phyloP scores from a whole-genome alignment of 768 basidiomycete genomes.

The Collybia mongolica region DNA sequence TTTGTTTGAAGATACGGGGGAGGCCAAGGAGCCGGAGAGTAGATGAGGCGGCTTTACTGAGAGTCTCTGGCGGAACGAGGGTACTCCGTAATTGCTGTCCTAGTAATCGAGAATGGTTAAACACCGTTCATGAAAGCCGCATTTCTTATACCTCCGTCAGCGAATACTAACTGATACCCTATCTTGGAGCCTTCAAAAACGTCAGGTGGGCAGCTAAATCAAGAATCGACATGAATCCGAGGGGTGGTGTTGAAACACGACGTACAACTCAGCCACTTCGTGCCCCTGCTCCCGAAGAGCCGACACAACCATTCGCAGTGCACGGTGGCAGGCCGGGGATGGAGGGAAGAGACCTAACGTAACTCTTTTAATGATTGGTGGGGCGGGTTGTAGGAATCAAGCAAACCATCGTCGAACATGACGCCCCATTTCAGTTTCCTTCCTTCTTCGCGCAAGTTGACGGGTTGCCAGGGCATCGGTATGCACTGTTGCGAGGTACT shows the following conservation, averaged over 20 bases:
- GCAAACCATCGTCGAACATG: conserved; percentile 56
- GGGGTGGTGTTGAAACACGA: conserved; percentile 5
- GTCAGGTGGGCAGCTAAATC: conserved; percentile 38
- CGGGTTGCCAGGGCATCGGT: conserved; percentile 47
- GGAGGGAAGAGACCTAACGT: conserved; percentile 54
- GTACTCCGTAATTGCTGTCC: conserved; percentile 41
- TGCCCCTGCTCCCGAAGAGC: conserved; percentile 60
- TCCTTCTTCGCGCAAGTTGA: conserved; percentile 44
- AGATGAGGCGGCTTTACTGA: conserved; percentile 26
- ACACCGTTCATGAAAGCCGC: conserved; percentile 2
- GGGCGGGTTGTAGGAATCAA: background rate
- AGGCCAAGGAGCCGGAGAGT: conserved; percentile 32
- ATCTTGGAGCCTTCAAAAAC: conserved; percentile 48
- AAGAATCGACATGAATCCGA: background rate
- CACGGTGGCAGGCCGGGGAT: conserved; percentile 62
- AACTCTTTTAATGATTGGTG: background rate
- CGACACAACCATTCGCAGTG: conserved; percentile 47
- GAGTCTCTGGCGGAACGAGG: conserved; percentile 32
- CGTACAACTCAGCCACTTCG: conserved; percentile 62
- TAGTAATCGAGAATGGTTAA: conserved; percentile 18
- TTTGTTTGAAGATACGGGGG: conserved; percentile 39
- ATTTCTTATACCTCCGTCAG: conserved; percentile 50
- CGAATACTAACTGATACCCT: conserved; percentile 54
- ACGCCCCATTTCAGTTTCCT: conserved; percentile 61
- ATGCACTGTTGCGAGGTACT: conserved; percentile 35